Evolutionary conservation across 2,329 filamentous ascomycete genomes (phyloP), one percentile per base, ranked within the genome.

Genomic region (Periconia sp.): DNA sequence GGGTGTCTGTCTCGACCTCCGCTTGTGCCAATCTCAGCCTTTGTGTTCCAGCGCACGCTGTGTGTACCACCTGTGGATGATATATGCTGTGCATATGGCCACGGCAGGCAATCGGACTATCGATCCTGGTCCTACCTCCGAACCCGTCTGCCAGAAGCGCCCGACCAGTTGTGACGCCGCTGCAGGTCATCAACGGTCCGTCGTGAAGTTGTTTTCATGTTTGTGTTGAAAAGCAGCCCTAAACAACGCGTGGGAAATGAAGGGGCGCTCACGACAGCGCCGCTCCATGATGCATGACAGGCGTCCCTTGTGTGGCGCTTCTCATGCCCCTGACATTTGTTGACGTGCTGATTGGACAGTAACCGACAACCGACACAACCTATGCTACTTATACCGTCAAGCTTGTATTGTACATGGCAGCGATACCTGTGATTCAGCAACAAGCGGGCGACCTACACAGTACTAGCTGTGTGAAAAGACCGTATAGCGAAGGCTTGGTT

Each of bases 231-330:
- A 52, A 54, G 48, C 48, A 50, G 41, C 48, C 51, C 38, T 44
- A 65, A 69, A 70, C 65, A 68, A 68, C 63, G 65, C 65, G 65
- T 60, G 44, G 54, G 61, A 68, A 66, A 68, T 68, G 63, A 65
- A 61, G 51, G 21, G 17, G 21, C 35, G 54, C 45, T 45, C 52
- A 43, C 41, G 46, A 52, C 59, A 46, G 55, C 49, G 56, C 52
- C 48, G 56, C 52, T 40, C 53, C 32, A 50, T 40, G 57, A 48
- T 52, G 42, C 46, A 50, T 58, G 56, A 56, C 64, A 60, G 24
- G 60, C 54, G n/a, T n/a, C n/a, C n/a, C n/a, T n/a, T n/a, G n/a
- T n/a, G n/a, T n/a, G n/a, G n/a, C n/a, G n/a, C n/a, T n/a, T n/a
- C n/a, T n/a, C n/a, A n/a, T n/a, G n/a, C n/a, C n/a, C n/a, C n/a